Percentiles rank a stretch among this genome's conserved stretches.
These are phyloP conservation scores for Tetrahymena thermophila DNA, from an alignment of 73 alveolate species.

Conservation along the genomic window DNA sequence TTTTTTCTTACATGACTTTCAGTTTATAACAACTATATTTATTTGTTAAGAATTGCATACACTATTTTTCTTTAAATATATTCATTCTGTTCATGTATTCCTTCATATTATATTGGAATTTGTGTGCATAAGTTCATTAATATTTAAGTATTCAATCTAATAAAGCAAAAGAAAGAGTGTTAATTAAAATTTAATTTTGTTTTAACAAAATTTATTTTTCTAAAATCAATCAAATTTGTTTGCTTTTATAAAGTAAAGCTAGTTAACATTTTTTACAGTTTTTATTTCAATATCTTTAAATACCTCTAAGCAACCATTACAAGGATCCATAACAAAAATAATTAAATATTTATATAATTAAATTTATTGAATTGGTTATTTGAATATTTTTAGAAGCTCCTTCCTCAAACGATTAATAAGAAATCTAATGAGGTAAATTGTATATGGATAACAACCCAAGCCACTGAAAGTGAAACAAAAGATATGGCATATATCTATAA, in stretches of 20 bases:
- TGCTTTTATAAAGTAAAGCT: background rate
- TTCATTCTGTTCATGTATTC: background rate
- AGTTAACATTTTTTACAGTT: background rate
- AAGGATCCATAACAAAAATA: background rate
- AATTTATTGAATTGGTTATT: too few relatives aligned
- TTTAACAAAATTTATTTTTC: background rate
- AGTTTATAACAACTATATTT: background rate
- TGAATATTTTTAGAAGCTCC: too few relatives aligned
- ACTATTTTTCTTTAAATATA: background rate
- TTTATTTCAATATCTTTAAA: background rate
- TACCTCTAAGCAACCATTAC: background rate
- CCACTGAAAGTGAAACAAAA: too few relatives aligned
- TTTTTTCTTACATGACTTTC: background rate
- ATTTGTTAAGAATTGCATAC: background rate
- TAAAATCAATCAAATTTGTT: background rate
- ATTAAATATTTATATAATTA: too few relatives aligned
- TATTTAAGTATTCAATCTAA: background rate
- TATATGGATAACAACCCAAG: too few relatives aligned
- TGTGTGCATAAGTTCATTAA: background rate
- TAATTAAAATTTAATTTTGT: background rate
- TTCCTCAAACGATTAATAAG: too few relatives aligned
- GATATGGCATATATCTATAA: too few relatives aligned
- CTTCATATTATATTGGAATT: background rate
- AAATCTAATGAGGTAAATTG: too few relatives aligned
- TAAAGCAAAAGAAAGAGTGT: background rate